Percentiles rank a stretch among this genome's conserved stretches.
These are phyloP conservation scores for Fusarium agapanthi DNA, from an alignment of 2,329 filamentous ascomycete genomes.

Conservation along the genomic window DNA sequence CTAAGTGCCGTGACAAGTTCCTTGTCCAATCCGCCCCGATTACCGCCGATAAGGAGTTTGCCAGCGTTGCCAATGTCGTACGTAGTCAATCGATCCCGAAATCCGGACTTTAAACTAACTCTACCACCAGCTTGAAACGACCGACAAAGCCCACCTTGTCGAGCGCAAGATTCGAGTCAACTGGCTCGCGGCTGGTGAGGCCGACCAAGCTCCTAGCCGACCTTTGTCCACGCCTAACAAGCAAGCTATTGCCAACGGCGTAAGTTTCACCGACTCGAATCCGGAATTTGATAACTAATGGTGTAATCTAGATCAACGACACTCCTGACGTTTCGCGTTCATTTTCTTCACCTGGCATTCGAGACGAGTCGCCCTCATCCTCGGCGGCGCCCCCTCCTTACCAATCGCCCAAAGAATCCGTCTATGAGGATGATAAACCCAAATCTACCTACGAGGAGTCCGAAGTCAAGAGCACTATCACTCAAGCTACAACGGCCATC, in stretches of 20 bases:
- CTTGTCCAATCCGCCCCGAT: slow-evolving; percentile 92
- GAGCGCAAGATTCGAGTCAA: slow-evolving; percentile 96
- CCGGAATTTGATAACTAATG: slow-evolving; percentile 15
- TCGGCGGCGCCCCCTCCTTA: slow-evolving; percentile 48
- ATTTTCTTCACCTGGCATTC: slow-evolving; percentile 56
- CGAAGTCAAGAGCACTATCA: slow-evolving; percentile 44
- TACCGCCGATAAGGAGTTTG: slow-evolving; percentile 82
- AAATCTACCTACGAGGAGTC: slow-evolving; percentile 39
- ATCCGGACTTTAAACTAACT: slow-evolving; percentile 1
- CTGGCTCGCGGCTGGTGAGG: slow-evolving; percentile 73
- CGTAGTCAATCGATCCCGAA: slow-evolving; percentile 44
- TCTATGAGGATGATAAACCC: slow-evolving; percentile 42
- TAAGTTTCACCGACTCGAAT: slow-evolving; percentile 43
- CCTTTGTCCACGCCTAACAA: slow-evolving; percentile 53
- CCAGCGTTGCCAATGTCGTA: slow-evolving; percentile 83
- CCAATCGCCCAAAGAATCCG: slow-evolving; percentile 45
- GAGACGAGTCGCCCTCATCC: slow-evolving; percentile 44
- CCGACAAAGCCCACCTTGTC: slow-evolving; percentile 78
- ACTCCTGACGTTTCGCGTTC: slow-evolving; percentile 57
- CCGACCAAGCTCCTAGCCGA: slow-evolving; percentile 38
- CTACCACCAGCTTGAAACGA: slow-evolving; percentile 75
- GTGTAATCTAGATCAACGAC: slow-evolving; percentile 45
- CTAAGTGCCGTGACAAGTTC: slow-evolving; percentile 97
- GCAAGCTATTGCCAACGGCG: slow-evolving; percentile 51
- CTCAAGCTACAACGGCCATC: slow-evolving; percentile 57